Evolutionary conservation across 306 rosid genomes (phyloP), one percentile per base, ranked within the genome.

Genomic region (Dryas drummondii): DNA sequence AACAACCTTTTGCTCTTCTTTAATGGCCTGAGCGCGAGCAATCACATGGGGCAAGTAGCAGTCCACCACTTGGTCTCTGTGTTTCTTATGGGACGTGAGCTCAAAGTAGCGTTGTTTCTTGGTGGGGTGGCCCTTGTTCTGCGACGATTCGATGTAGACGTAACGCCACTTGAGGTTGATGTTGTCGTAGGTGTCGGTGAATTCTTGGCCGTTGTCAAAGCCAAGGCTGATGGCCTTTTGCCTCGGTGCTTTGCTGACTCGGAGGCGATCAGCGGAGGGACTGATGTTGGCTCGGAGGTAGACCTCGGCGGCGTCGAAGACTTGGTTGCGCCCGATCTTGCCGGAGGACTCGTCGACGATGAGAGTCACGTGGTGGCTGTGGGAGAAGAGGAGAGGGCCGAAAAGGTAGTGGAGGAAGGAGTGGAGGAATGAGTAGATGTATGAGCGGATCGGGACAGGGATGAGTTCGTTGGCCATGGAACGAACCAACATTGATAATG

Each of bases 381-480:
- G 66, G 68, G 40, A 62, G 87, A 73, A 32, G 37, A 32, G 37
- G 52, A 70, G 64, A 40, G 85, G 76, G 9, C 63, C 52, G 83
- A 81, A 78, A 47, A 81, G 71, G 62, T n/a, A 58, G 63, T 40
- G 73, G 9, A 46, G 37, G 1, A 46, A 46, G 49, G 8, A 8
- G 49, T 5, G 49, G 48, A 84, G 5, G 26, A 67, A 37, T 7
- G 79, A 69, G 65, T 4, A 1, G 51, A 84, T 72, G 71, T 54
- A 84, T 26, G 76, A 9, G 5, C 75, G 78, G 59, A 84, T 0
- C 5, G 27, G 51, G 1, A 6, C 5, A 0, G 87, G 87, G 4
- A 84, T 49, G 76, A 84, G 53, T 15, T 81, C 79, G 75, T 78
- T 72, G 9, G 73, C 65, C 69, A 81, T 78, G 45, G 88, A 81